Conservation (phyloP, 306 rosid species). For the Canavalia gladiata region DNA sequence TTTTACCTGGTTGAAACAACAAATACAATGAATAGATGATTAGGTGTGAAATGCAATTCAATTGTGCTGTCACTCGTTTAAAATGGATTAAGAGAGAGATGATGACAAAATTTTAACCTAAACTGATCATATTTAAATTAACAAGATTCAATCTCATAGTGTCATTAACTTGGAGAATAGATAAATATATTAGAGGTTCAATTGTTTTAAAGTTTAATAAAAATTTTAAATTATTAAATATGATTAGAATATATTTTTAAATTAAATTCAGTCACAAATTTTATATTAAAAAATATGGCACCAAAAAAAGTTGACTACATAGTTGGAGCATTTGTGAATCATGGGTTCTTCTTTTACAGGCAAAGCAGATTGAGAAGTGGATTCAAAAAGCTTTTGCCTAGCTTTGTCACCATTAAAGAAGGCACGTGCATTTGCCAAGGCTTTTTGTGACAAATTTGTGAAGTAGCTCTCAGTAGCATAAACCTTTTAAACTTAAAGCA, state of each 20-base stretch:
- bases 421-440: conserved; percentile 46
- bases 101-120: too few relatives aligned
- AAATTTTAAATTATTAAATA: too few relatives aligned
- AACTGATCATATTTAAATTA: neutral
- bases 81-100: too few relatives aligned
- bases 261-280: too few relatives aligned
- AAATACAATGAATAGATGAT: neutral
- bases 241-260: too few relatives aligned
- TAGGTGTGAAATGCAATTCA: conserved; percentile 35
- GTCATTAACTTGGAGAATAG: neutral
- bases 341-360: conserved; percentile 7
- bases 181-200: neutral
- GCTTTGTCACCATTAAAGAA: conserved; percentile 46
- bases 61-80: neutral
- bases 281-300: too few relatives aligned
- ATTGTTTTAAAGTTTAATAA: too few relatives aligned
- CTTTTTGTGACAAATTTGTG: conserved; percentile 32
- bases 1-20: neutral
- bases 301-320: neutral
- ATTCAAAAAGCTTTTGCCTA: conserved; percentile 29
- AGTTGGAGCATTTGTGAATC: neutral
- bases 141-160: neutral
- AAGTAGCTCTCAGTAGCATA: neutral
- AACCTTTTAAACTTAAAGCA: conserved; percentile 34
- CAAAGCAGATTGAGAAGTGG: conserved; percentile 32